These are phyloP conservation scores for Hippophae tibetana DNA, from an alignment of 306 rosid genomes.

Conservation along the genomic window DNA sequence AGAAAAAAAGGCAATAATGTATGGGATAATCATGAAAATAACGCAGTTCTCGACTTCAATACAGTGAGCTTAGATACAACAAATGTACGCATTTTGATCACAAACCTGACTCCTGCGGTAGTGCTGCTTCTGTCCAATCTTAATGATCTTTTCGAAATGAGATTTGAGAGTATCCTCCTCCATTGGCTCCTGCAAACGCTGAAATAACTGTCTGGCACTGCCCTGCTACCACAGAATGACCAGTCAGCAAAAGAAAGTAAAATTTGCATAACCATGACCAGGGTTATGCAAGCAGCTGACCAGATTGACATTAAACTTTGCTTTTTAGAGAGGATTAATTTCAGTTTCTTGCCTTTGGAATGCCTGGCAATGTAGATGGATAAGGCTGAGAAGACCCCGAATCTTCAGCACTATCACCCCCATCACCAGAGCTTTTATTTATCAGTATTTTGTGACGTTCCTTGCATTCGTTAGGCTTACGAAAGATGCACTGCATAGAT, in stretches of 20 bases:
- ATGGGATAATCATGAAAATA: neutral
- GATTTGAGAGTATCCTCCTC: slow-evolving; percentile 88
- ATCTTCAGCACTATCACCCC: slow-evolving; percentile 98
- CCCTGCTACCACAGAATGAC: slow-evolving; percentile 54
- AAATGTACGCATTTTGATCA: slow-evolving; percentile 15
- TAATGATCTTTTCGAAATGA: slow-evolving; percentile 88
- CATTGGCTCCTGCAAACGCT: slow-evolving; percentile 91
- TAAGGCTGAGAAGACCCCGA: slow-evolving; percentile 98
- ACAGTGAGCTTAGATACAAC: neutral
- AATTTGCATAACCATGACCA: slow-evolving; percentile 8
- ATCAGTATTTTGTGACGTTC: slow-evolving; percentile 89
- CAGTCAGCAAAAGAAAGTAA: slow-evolving; percentile 20
- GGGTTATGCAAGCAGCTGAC: slow-evolving; percentile 3
- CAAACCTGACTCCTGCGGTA: slow-evolving; percentile 76
- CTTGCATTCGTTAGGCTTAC: slow-evolving; percentile 92
- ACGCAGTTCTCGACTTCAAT: neutral
- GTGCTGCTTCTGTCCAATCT: slow-evolving; percentile 80
- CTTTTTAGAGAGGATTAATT: slow-evolving; percentile 7
- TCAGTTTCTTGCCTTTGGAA: slow-evolving; percentile 75
- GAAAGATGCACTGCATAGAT: slow-evolving; percentile 68
- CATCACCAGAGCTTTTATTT: slow-evolving; percentile 86
- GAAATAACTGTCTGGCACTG: slow-evolving; percentile 96
- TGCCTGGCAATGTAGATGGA: slow-evolving; percentile 94
- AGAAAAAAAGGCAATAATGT: too few species aligned
- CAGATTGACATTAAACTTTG: neutral